A percentile compares a stretch with the other conserved stretches of the same genome.
Evolutionary conservation across 805 yeast genomes (phyloP).

Genomic region (Cyberlindnera xishuangbannaensis): DNA sequence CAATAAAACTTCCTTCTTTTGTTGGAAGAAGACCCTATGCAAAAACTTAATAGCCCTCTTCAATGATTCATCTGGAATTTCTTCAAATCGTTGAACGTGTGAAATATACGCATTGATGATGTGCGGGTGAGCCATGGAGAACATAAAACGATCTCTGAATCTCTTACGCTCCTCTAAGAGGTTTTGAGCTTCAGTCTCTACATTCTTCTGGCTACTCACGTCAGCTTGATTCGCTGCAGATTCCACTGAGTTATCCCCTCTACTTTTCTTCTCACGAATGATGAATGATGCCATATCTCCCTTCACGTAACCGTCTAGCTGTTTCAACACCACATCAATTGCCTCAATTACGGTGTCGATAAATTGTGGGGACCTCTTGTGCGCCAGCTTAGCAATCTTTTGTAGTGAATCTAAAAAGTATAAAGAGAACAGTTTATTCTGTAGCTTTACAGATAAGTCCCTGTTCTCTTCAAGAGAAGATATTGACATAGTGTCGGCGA

Average conservation of each 20-base stretch:
- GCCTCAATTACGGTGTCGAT: conserved; percentile 57
- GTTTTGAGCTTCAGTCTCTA: conserved; percentile 27
- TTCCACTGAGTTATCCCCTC: conserved; percentile 24
- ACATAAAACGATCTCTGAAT: conserved; percentile 37
- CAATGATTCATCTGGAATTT: conserved; percentile 53
- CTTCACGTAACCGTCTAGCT: conserved; percentile 59
- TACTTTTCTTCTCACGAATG: conserved; percentile 36
- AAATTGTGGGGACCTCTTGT: conserved; percentile 56
- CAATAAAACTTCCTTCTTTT: conserved; percentile 51
- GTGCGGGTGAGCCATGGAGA: conserved; percentile 47
- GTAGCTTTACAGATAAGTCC: conserved; percentile 51
- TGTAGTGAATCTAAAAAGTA: conserved; percentile 50
- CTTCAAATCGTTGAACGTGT: conserved; percentile 54
- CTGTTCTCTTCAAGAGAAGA: conserved; percentile 39
- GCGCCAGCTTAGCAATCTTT: conserved; percentile 56
- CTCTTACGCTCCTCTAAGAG: conserved; percentile 32
- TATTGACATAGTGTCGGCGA: conserved; percentile 36
- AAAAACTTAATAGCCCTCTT: conserved; percentile 63
- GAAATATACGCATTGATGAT: conserved; percentile 63
- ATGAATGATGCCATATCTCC: conserved; percentile 48
- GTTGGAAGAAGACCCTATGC: conserved; percentile 61
- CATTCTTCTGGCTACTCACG: conserved; percentile 22
- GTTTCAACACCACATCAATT: conserved; percentile 57
- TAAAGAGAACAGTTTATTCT: conserved; percentile 65
- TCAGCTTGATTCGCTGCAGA: conserved; percentile 32